A percentile compares a stretch with the other conserved stretches of the same genome.
phyloP scores from a whole-genome alignment of 2,329 filamentous ascomycete species.

The Saccharata proteae region DNA sequence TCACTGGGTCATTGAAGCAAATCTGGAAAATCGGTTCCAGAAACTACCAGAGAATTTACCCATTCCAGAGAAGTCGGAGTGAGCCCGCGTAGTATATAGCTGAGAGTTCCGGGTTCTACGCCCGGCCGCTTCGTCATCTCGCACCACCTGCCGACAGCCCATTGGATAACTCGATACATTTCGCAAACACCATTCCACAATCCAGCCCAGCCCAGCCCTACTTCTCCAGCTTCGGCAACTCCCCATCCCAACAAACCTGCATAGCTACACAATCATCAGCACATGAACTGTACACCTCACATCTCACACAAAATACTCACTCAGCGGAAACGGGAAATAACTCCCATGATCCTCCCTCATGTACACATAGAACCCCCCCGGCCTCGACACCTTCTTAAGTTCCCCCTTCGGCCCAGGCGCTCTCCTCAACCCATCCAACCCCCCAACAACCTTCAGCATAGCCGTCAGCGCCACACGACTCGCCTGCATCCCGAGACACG shows the following conservation, averaged over 20 bases:
- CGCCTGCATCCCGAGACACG: conserved; percentile 49
- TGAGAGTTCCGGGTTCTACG: no score
- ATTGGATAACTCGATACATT: no score
- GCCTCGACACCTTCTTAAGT: conserved; percentile 50
- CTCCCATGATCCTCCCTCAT: conserved; percentile 13
- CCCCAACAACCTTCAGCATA: conserved; percentile 55
- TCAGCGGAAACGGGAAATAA: conserved; percentile 14
- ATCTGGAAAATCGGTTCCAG: no score
- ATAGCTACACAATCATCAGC: conserved; percentile 14
- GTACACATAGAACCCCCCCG: conserved; percentile 12
- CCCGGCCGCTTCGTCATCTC: no score
- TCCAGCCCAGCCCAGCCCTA: no score
- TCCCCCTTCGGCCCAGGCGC: conserved; percentile 53
- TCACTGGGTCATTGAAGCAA: no score
- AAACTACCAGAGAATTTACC: no score
- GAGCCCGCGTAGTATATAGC: no score
- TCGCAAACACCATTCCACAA: no score
- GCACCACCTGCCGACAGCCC: no score
- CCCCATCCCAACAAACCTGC: conserved; percentile 12
- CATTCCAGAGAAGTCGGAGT: no score
- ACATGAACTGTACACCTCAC: conserved; percentile 13
- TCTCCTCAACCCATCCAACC: conserved; percentile 47
- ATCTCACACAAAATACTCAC: conserved; percentile 14
- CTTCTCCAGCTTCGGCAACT: conserved; percentile 6
- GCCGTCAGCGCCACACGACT: conserved; percentile 51